Percentiles rank a stretch among this genome's conserved stretches.
These are phyloP conservation scores for Pseudopyrenochaeta lycopersici DNA, from an alignment of 2,329 filamentous ascomycete species.

Conservation along the genomic window DNA sequence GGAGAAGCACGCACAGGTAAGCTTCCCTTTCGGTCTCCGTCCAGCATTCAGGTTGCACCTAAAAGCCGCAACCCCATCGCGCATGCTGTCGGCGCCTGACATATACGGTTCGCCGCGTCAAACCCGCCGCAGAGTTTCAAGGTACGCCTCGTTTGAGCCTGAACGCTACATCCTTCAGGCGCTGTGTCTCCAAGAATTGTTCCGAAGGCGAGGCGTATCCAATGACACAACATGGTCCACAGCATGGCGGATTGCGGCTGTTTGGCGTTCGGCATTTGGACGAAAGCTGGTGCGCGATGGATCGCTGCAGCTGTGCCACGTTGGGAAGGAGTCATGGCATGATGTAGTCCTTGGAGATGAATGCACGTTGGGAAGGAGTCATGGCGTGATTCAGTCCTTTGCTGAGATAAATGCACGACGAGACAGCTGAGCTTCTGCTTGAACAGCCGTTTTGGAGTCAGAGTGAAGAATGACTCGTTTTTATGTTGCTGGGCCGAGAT, in stretches of 20 bases:
- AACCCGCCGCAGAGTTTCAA: conserved; percentile 17
- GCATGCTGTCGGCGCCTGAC: conserved; percentile 22
- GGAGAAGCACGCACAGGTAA: neutral
- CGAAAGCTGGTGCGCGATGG: conserved; percentile 11
- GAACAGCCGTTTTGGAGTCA: neutral
- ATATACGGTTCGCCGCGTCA: conserved; percentile 20
- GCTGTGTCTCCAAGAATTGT: conserved; percentile 2
- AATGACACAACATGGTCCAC: conserved; percentile 26
- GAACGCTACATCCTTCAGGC: conserved; percentile 12
- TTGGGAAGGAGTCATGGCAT: conserved; percentile 8
- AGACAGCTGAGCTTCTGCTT: too few relatives aligned
- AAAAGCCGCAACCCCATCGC: conserved; percentile 14
- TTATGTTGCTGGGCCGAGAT: neutral
- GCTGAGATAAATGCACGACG: too few relatives aligned
- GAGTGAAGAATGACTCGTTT: neutral
- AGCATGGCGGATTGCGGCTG: conserved; percentile 15
- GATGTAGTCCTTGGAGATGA: too few relatives aligned
- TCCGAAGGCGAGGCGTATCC: conserved; percentile 18
- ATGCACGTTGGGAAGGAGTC: conserved; percentile 5
- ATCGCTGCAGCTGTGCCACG: conserved; percentile 8
- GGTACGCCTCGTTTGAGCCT: conserved; percentile 22
- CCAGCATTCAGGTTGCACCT: conserved; percentile 12
- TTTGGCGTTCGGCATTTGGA: conserved; percentile 10
- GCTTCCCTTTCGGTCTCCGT: neutral
- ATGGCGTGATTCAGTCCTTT: neutral